Evolutionary conservation across 129 eudicot genomes (phyloP), one percentile per base, ranked within the genome.

Genomic region (Mikania micrantha): DNA sequence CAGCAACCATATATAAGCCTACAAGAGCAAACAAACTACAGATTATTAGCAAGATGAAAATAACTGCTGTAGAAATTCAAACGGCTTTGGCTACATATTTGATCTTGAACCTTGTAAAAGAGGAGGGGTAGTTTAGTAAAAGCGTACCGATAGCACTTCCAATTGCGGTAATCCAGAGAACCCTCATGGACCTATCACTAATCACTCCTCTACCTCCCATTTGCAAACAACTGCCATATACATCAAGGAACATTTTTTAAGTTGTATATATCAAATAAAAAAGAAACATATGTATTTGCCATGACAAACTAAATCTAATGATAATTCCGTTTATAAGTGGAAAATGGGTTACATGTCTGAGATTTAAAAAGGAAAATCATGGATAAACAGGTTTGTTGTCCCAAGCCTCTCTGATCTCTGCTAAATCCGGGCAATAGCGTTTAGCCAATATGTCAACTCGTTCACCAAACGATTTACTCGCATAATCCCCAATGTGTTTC

Each of bases 1-100:
- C 89, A 36, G 85, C 91, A 52, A 87, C 97, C 95, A 87, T 87
- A 68, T 90, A 90, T 15, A 90, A 65, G 49, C 97, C 97, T 90
- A 69, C 66, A 70, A 60, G 9, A 42, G 32, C 22, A 19, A 64
- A 64, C 17, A 64, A 13, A 27, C 13, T 13, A 64, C 15, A n/a
- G n/a, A n/a, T n/a, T n/a, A n/a, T n/a, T n/a, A n/a, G n/a, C n/a
- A n/a, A 2, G 19, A 24, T 15, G 35, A 34, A 5, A n/a, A 3
- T 9, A 1, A 9, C n/a, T 9, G 35, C 38, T 25, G 9, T n/a
- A n/a, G n/a, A n/a, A n/a, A n/a, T n/a, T n/a, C n/a, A n/a, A n/a
- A n/a, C n/a, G n/a, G n/a, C n/a, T n/a, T n/a, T n/a, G n/a, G n/a
- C n/a, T n/a, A n/a, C n/a, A n/a, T n/a, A n/a, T 52, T 25, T 3